These are phyloP conservation scores for Carex myosuroides DNA, from an alignment of 176 grass and related monocot genomes.

Conservation along the genomic window DNA sequence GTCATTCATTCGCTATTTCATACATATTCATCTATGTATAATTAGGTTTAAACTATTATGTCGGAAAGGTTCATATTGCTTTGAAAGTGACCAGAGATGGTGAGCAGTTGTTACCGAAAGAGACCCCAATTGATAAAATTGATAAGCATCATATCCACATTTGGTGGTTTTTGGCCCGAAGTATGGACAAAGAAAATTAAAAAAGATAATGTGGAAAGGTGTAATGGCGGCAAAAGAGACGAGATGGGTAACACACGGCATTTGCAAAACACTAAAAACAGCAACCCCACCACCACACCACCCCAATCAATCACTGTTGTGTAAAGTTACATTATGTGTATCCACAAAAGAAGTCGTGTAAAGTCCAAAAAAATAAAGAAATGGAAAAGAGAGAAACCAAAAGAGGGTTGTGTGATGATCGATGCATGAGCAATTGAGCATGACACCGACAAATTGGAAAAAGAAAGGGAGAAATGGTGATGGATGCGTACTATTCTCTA, in stretches of 20 bases:
- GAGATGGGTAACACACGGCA: conserved; percentile 16
- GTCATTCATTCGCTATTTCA: not conserved
- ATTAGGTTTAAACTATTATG: conserved; percentile 1
- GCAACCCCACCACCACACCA: not conserved
- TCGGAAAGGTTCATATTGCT: not conserved
- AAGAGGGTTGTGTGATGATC: not conserved
- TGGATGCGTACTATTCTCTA: not conserved
- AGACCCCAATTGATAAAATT: not conserved
- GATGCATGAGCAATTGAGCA: not conserved
- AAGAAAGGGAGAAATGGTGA: not conserved
- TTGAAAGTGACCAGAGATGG: conserved; percentile 9
- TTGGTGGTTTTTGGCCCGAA: conserved; percentile 1
- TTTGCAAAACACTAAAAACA: not conserved
- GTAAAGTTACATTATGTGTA: conserved; percentile 4
- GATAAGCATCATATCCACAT: conserved; percentile 1
- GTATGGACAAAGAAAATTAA: not conserved
- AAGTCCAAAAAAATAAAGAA: not conserved
- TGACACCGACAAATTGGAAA: conserved; percentile 9
- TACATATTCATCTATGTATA: not conserved
- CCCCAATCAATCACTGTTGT: not conserved
- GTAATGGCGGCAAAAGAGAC: not conserved
- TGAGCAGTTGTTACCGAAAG: conserved; percentile 17
- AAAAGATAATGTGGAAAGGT: not conserved
- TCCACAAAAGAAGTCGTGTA: not conserved
- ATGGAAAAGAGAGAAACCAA: not conserved